A percentile compares a stretch with the other conserved stretches of the same genome.
Evolutionary conservation across 2,329 filamentous ascomycete genomes (phyloP).

Genomic region (Phaeoacremonium minimum): DNA sequence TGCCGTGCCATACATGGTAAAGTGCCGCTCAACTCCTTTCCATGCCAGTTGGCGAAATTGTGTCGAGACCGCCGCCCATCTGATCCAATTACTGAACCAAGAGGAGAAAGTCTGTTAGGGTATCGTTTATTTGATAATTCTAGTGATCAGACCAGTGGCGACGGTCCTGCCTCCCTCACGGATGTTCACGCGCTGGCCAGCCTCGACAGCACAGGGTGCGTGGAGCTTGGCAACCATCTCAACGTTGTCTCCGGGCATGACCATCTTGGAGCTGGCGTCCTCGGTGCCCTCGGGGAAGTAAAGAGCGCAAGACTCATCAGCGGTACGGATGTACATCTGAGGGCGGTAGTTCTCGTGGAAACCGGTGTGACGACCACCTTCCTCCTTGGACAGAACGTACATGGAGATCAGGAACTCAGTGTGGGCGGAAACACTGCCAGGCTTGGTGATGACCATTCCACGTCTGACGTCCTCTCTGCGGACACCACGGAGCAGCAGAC

Average conservation of each 20-base stretch:
- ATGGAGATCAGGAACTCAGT: constrained; percentile 91
- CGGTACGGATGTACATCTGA: constrained; percentile 92
- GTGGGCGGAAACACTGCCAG: constrained; percentile 80
- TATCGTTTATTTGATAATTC: constrained; percentile 57
- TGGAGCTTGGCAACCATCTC: constrained; percentile 91
- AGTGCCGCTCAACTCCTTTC: constrained; percentile 6
- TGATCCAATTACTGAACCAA: constrained; percentile 5
- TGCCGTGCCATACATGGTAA: constrained; percentile 13
- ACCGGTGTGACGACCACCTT: constrained; percentile 94
- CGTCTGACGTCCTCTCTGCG: constrained; percentile 91
- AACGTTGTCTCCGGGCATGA: constrained; percentile 98
- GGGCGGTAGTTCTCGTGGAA: constrained; percentile 97
- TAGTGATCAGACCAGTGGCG: constrained; percentile 77
- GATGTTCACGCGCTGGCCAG: constrained; percentile 95
- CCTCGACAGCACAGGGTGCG: constrained; percentile 81
- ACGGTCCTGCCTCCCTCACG: constrained; percentile 93
- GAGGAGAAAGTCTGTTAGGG: constrained; percentile 7
- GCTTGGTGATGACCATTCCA: constrained; percentile 89
- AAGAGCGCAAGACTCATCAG: constrained; percentile 74
- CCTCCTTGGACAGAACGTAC: constrained; percentile 96
- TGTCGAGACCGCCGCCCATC: no score
- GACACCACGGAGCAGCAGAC: constrained; percentile 90
- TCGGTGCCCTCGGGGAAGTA: constrained; percentile 82
- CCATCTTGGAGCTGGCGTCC: constrained; percentile 69
- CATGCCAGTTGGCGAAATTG: not conserved